Evolutionary conservation across 441 rosid species (phyloP).

Genomic region (Pelargonium myrrhifolium): DNA sequence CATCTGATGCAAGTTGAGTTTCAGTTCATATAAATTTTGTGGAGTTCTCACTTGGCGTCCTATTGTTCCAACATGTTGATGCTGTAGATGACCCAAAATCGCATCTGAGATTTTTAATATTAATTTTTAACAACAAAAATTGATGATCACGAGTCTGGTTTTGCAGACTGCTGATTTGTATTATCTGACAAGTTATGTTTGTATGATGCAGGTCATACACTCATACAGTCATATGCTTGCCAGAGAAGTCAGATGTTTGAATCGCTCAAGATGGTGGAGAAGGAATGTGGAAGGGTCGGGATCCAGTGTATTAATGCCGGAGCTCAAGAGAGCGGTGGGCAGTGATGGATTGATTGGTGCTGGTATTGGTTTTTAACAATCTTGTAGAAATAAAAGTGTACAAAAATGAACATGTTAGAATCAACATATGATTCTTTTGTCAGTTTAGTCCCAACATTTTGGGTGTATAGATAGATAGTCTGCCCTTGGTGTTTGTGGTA

Average conservation of each 20-base stretch:
- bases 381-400: constrained; percentile 34
- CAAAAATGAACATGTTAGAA: constrained; percentile 37
- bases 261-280: constrained; percentile 44
- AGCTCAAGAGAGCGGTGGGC: constrained; percentile 37
- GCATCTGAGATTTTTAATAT: too few species aligned
- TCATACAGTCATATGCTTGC: constrained; percentile 57
- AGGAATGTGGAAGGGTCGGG: constrained; percentile 39
- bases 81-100: too few species aligned
- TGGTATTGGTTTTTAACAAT: constrained; percentile 40
- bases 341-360: constrained; percentile 41
- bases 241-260: constrained; percentile 43
- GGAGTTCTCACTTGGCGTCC: too few species aligned
- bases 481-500: constrained; percentile 39
- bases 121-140: too few species aligned
- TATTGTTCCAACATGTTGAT: too few species aligned
- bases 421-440: constrained; percentile 71
- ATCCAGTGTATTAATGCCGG: constrained; percentile 30
- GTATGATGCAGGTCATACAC: constrained; percentile 52
- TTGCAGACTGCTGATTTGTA: too few species aligned
- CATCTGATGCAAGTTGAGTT: too few species aligned
- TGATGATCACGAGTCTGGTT: too few species aligned
- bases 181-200: not conserved
- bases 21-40: too few species aligned
- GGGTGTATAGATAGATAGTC: constrained; percentile 36
- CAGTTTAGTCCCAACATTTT: constrained; percentile 43